Conservation (phyloP, 768 basidiomycete species). For the Inosperma sp. region DNA sequence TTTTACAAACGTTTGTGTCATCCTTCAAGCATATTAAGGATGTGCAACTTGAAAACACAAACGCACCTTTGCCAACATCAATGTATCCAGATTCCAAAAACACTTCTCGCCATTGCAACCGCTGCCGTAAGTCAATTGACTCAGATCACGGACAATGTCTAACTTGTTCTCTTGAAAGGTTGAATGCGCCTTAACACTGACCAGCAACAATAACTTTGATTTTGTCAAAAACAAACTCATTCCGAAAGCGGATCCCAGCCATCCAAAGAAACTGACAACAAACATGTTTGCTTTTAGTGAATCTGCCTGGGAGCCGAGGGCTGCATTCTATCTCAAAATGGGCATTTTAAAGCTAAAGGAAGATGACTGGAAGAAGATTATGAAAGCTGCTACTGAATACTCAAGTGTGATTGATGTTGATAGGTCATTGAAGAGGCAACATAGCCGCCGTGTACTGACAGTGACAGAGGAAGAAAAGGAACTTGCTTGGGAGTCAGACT, state of each 20-base stretch:
- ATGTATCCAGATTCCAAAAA: not conserved
- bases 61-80: not conserved
- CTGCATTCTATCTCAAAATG: not conserved
- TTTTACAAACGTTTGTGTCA: not conserved
- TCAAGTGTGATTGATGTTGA: not conserved
- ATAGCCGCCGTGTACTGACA: not conserved
- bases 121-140: not conserved
- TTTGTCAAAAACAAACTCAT: not conserved
- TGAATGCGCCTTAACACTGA: not conserved
- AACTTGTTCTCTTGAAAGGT: too few relatives aligned
- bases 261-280: not conserved
- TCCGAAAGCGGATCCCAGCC: not conserved
- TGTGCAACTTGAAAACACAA: not conserved
- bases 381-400: not conserved
- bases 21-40: conserved; percentile 1
- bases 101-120: not conserved
- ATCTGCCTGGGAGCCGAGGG: not conserved
- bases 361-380: not conserved
- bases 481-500: not conserved
- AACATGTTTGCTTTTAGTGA: not conserved
- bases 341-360: not conserved
- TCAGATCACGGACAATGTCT: not conserved
- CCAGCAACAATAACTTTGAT: not conserved
- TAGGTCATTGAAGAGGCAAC: not conserved
- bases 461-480: not conserved